Percentiles rank a stretch among this genome's conserved stretches.
Conservation (phyloP, 2,329 filamentous ascomycete species). For the Diaporthe vaccinii region DNA sequence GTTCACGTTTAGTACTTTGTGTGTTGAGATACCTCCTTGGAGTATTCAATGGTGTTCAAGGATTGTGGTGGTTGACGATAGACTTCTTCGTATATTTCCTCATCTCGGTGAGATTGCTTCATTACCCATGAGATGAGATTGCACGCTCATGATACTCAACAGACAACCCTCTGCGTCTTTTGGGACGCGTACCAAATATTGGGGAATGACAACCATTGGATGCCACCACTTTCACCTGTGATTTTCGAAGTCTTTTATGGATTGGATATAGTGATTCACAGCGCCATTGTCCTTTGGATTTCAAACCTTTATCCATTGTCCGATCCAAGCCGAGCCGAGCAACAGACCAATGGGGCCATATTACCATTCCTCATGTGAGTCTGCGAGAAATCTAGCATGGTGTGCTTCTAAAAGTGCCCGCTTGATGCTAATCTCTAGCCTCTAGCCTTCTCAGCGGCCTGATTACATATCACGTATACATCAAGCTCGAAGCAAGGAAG, state of each 20-base stretch:
- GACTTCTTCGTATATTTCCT: neutral
- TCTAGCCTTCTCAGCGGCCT: neutral
- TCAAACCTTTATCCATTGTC: neutral
- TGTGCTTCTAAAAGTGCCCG: neutral
- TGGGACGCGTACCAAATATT: neutral
- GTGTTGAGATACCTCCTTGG: neutral
- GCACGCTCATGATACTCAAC: neutral
- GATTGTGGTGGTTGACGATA: too few species aligned
- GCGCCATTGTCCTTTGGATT: neutral
- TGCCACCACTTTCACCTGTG: neutral
- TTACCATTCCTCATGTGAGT: neutral
- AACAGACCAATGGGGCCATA: neutral
- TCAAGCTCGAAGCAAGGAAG: neutral
- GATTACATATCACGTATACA: neutral
- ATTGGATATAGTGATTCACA: neutral
- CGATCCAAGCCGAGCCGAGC: neutral
- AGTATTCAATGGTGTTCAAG: neutral
- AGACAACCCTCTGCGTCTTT: neutral
- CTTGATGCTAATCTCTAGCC: neutral
- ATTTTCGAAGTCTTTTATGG: neutral
- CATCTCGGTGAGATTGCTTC: neutral
- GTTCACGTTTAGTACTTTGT: neutral
- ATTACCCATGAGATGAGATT: neutral
- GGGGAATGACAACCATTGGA: neutral
- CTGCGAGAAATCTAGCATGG: neutral